Conservation (phyloP, 2,329 filamentous ascomycete species). For the Neocatenulostroma microsporum region DNA sequence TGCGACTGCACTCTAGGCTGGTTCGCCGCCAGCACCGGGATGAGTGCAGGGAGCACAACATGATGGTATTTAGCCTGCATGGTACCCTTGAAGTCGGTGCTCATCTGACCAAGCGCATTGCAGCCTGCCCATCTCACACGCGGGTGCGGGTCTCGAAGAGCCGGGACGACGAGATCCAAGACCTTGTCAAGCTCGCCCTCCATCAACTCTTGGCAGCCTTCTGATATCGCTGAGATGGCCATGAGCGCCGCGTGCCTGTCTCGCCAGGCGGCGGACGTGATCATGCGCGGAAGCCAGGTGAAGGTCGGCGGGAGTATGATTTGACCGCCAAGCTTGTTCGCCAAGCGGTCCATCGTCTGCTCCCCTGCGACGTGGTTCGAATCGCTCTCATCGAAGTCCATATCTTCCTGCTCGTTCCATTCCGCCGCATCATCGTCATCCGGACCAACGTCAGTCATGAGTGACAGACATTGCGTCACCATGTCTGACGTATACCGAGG, state of each 20-base stretch:
- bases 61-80: slow-evolving; percentile 97
- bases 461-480: slow-evolving; percentile 94
- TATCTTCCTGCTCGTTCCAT: slow-evolving; percentile 88
- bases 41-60: slow-evolving; percentile 78
- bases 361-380: slow-evolving; percentile 96
- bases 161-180: slow-evolving; percentile 86
- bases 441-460: slow-evolving; percentile 94
- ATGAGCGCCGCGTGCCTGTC: slow-evolving; percentile 95
- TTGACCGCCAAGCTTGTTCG: slow-evolving; percentile 93
- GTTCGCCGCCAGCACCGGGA: slow-evolving; percentile 80
- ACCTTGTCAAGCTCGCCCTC: slow-evolving; percentile 89
- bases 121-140: slow-evolving; percentile 96
- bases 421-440: slow-evolving; percentile 93
- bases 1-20: slow-evolving; percentile 95
- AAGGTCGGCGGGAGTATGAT: slow-evolving; percentile 91
- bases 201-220: slow-evolving; percentile 95
- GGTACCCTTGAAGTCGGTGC: slow-evolving; percentile 93
- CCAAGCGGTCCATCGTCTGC: slow-evolving; percentile 94
- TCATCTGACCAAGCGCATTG: slow-evolving; percentile 99
- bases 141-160: slow-evolving; percentile 80
- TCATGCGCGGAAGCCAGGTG: slow-evolving; percentile 95
- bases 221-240: slow-evolving; percentile 97
- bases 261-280: slow-evolving; percentile 88
- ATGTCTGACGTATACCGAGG: slow-evolving; percentile 86
- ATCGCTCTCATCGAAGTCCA: slow-evolving; percentile 93